Percentiles rank a stretch among this genome's conserved stretches.
Evolutionary conservation across 2,329 filamentous ascomycete species (phyloP).

Genomic region (Exophiala spinifera): DNA sequence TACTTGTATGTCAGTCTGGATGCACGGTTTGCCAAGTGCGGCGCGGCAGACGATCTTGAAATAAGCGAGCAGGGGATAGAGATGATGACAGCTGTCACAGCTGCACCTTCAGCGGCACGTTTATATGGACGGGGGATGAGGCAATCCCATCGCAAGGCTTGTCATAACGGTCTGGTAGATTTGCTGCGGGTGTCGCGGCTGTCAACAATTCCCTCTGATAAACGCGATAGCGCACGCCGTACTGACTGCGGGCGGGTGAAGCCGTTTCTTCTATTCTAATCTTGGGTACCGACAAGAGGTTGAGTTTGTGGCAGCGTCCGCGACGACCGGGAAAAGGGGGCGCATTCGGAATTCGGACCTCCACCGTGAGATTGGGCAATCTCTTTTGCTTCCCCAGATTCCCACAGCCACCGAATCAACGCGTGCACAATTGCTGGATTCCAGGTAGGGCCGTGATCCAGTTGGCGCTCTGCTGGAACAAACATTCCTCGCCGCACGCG

Average conservation of each 20-base stretch:
- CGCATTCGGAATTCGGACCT: conserved; percentile 16
- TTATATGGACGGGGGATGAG: neutral
- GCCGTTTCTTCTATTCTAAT: neutral
- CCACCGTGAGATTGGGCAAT: conserved; percentile 25
- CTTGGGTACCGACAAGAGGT: conserved; percentile 9
- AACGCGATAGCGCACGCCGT: too few species aligned
- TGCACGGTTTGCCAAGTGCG: too few species aligned
- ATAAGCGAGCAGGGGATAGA: neutral
- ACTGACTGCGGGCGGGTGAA: conserved; percentile 9
- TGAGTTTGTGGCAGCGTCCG: neutral
- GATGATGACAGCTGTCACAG: neutral
- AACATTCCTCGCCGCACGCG: neutral
- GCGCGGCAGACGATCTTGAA: neutral
- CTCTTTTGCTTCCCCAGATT: conserved; percentile 25
- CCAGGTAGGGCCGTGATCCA: conserved; percentile 1
- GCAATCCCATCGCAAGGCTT: neutral
- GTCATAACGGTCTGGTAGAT: neutral
- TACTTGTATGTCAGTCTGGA: too few species aligned
- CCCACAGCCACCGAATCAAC: conserved; percentile 18
- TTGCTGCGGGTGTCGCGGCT: neutral
- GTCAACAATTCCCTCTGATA: neutral
- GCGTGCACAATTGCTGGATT: conserved; percentile 2
- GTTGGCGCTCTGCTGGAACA: conserved; percentile 7
- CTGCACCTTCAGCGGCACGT: neutral
- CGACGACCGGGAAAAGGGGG: neutral